Percentiles rank a stretch among this genome's conserved stretches.
phyloP scores from a whole-genome alignment of 2,329 filamentous ascomycete species.

The Colletotrichum orbiculare region DNA sequence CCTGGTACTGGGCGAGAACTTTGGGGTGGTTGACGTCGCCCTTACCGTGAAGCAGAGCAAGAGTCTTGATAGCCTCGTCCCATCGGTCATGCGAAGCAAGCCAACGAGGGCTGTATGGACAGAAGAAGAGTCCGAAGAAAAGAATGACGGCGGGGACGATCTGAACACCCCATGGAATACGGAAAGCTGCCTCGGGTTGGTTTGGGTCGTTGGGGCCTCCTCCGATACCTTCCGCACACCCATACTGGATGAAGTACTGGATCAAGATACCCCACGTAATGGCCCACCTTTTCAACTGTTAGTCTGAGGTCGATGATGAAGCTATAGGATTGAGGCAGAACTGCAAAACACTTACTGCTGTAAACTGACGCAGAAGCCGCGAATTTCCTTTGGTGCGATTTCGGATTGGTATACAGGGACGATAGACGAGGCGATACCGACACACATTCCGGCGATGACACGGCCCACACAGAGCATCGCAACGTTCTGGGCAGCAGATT shows the following conservation, averaged over 20 bases:
- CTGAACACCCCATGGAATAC: slow-evolving; percentile 72
- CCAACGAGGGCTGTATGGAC: slow-evolving; percentile 76
- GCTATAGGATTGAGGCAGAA: no score
- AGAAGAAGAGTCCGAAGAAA: slow-evolving; percentile 67
- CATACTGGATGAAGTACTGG: slow-evolving; percentile 75
- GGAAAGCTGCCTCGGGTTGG: slow-evolving; percentile 65
- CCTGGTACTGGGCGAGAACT: slow-evolving; percentile 72
- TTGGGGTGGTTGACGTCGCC: slow-evolving; percentile 67
- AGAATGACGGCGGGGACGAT: slow-evolving; percentile 65
- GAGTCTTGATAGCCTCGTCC: slow-evolving; percentile 70
- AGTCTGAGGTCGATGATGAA: no score
- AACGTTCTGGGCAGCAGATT: slow-evolving; percentile 72
- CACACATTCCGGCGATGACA: slow-evolving; percentile 76
- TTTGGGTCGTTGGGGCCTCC: slow-evolving; percentile 60
- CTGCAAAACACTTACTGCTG: slow-evolving; percentile 58
- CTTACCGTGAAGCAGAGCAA: slow-evolving; percentile 68
- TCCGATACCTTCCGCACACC: slow-evolving; percentile 62
- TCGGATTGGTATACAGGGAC: slow-evolving; percentile 79
- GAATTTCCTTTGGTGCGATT: slow-evolving; percentile 67
- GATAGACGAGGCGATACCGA: slow-evolving; percentile 79
- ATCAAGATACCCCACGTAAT: slow-evolving; percentile 78
- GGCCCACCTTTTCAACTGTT: slow-evolving; percentile 57
- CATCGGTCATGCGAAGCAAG: slow-evolving; percentile 74
- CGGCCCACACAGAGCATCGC: slow-evolving; percentile 79
- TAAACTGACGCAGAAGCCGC: slow-evolving; percentile 67